Evolutionary conservation across 805 yeast genomes (phyloP).

Genomic region (Lipomyces starkeyi): DNA sequence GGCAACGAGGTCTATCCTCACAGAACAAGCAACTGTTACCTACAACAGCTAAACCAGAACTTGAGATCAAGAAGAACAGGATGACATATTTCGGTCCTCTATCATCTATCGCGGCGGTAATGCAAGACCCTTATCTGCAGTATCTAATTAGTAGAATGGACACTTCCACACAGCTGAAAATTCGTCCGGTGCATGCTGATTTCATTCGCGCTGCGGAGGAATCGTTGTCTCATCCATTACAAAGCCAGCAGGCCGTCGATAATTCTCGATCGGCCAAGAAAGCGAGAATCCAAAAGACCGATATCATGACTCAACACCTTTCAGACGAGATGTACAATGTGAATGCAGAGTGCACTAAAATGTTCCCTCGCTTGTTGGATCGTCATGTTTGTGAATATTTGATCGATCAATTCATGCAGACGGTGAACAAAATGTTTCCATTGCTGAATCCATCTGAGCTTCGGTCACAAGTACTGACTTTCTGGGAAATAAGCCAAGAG

Average conservation of each 20-base stretch:
- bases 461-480: slow-evolving; percentile 23
- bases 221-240: slow-evolving; percentile 8
- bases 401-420: slow-evolving; percentile 35
- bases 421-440: slow-evolving; percentile 38
- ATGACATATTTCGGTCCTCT: slow-evolving; percentile 27
- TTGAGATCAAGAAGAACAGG: slow-evolving; percentile 25
- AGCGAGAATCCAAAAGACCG: background rate
- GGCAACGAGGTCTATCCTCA: background rate
- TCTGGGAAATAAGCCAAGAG: slow-evolving; percentile 30
- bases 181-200: background rate
- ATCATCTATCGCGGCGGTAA: slow-evolving; percentile 7
- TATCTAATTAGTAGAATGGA: background rate
- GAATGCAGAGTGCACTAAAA: slow-evolving; percentile 3
- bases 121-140: slow-evolving; percentile 15
- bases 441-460: slow-evolving; percentile 33
- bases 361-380: slow-evolving; percentile 38
- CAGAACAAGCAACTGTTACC: background rate
- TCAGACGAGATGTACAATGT: slow-evolving; percentile 12
- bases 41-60: slow-evolving; percentile 10
- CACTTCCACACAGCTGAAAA: background rate
- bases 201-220: background rate
- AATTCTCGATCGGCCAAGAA: background rate
- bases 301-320: background rate
- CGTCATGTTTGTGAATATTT: slow-evolving; percentile 36
- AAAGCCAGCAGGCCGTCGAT: background rate